Percentiles rank a stretch among this genome's conserved stretches.
Conservation (phyloP, 2,329 filamentous ascomycete species). For the Monilinia aucupariae region DNA sequence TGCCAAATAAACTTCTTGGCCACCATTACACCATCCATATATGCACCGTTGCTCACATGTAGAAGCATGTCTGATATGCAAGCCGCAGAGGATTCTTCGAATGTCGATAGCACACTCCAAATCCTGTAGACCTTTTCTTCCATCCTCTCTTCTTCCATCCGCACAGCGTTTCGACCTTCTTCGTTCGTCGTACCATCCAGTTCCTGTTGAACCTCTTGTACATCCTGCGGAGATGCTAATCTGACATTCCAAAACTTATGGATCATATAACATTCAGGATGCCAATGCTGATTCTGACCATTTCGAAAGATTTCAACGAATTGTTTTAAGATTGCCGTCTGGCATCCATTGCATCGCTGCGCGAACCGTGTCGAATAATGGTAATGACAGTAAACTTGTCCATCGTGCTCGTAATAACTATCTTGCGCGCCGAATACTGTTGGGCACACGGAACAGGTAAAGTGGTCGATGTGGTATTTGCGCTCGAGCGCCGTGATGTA, state of each 20-base stretch:
- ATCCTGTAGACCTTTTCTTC: constrained; percentile 97
- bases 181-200: constrained; percentile 53
- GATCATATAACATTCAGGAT: constrained; percentile 99
- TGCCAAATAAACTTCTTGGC: constrained; percentile 96
- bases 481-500: constrained; percentile 97
- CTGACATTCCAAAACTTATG: constrained; percentile 99
- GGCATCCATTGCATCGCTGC: constrained; percentile 91
- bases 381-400: constrained; percentile 95
- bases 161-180: constrained; percentile 68
- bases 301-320: constrained; percentile 99
- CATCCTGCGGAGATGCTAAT: constrained; percentile 45
- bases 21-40: constrained; percentile 89
- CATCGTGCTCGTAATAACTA: constrained; percentile 97
- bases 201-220: constrained; percentile 39
- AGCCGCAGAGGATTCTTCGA: constrained; percentile 94
- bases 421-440: constrained; percentile 98
- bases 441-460: constrained; percentile 93
- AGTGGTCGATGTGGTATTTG: constrained; percentile 99
- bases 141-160: constrained; percentile 85
- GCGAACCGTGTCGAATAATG: constrained; percentile 98
- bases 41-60: constrained; percentile 95
- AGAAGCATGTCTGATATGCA: constrained; percentile 99
- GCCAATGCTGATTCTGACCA: constrained; percentile 98
- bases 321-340: constrained; percentile 95
- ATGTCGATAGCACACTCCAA: constrained; percentile 94